Conservation (phyloP, 179 eudicot species). For the Beta lomatogona region DNA sequence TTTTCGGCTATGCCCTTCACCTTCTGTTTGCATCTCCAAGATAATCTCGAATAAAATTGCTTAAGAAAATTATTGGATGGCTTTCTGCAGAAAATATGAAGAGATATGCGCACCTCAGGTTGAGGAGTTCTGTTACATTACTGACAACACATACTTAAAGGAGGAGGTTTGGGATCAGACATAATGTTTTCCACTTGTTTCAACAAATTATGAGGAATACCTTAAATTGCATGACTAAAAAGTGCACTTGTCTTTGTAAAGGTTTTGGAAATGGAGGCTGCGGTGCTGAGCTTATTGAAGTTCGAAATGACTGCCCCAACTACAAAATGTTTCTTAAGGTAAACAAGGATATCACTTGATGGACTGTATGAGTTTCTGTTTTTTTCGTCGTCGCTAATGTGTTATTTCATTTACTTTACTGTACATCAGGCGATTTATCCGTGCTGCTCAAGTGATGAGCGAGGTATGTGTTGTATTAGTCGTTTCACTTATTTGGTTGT, state of each 20-base stretch:
- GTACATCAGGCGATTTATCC: conserved; percentile 70
- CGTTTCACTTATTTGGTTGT: background rate
- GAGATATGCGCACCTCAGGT: conserved; percentile 95
- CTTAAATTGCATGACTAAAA: background rate
- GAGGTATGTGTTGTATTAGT: conserved; percentile 48
- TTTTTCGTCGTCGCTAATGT: conserved; percentile 5
- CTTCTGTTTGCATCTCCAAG: background rate
- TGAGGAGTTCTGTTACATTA: conserved; percentile 89
- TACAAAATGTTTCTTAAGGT: conserved; percentile 85
- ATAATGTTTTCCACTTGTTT: background rate
- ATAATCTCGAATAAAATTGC: background rate
- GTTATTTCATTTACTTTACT: conserved; percentile 16
- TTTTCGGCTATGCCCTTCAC: background rate
- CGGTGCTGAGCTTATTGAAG: conserved; percentile 79
- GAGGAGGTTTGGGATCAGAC: conserved; percentile 60
- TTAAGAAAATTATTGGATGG: conserved; percentile 6
- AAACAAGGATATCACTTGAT: background rate
- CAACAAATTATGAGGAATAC: background rate
- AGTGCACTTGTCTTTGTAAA: conserved; percentile 9
- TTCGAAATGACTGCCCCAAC: conserved; percentile 97
- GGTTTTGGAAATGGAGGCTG: conserved; percentile 93
- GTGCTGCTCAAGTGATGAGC: conserved; percentile 73
- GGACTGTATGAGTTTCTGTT: background rate
- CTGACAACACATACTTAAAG: conserved; percentile 86
- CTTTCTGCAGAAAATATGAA: conserved; percentile 69